Base-by-base conservation (phyloP, 202 grass and related monocot species). In the Dendrocalamus latiflorus region DNA sequence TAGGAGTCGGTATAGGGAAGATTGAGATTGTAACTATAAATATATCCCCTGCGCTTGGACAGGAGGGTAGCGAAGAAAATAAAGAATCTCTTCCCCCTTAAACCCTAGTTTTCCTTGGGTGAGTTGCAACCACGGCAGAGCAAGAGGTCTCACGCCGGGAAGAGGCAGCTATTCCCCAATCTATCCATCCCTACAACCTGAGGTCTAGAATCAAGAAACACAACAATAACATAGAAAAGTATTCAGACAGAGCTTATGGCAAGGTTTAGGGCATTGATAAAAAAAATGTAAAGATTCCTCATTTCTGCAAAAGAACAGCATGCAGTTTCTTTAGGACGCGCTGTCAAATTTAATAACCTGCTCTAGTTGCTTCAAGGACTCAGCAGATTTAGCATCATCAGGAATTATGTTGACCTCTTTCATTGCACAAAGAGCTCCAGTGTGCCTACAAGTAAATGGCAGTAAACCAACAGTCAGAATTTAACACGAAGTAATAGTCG, bases 371-470 rank as follows among this genome's bases (percentile, higher is more conserved):
- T 90, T 95, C 51, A 94, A 72, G 67, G 93, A 93, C 81, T 99
- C 96, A 18, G 56, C 77, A 76, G 96, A 99, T 92, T 93, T 99
- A 81, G 91, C 77, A 65, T 99, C 93, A 41, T 90, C 96, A 26
- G 91, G 85, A 87, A 95, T 94, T 89, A 99, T 89, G 77, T 90
- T 86, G 54, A 99, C 96, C 84, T 99, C 96, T 74, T 99, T 99
- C 93, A 99, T 99, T 22, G 96, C 96, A 87, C 96, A 99, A 78
- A 95, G 90, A 83, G 96, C 91, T 86, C 96, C 96, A 58, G 85
- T 95, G 63, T 94, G 65, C 66, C 95, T 98, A 87, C 37, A 38
- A 49, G 82, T 65, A 76, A 48, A 73, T 78, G 24, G 9, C 22
- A 74, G 30, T 34, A 76, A 68, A 79, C 21, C 7, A 74, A 57